Conservation (phyloP, 2,329 filamentous ascomycete species). For the Fusarium nisikadoi region DNA sequence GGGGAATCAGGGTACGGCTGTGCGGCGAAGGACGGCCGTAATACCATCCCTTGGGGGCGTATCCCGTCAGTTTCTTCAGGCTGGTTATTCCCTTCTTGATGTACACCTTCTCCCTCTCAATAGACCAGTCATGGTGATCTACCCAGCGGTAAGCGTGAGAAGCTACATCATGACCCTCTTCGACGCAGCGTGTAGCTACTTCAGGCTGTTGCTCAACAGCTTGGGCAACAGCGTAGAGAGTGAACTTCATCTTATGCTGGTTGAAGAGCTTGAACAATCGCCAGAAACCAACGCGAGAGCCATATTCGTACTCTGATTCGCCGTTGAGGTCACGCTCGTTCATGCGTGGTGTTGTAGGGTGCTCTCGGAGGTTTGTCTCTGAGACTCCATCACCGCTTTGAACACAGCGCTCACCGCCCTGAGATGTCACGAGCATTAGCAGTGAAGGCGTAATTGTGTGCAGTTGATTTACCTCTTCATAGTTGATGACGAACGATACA, state of each 20-base stretch:
- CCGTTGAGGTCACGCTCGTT: constrained; percentile 6
- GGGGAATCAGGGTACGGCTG: neutral
- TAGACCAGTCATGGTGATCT: constrained; percentile 6
- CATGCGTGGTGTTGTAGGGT: neutral
- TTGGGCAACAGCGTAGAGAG: neutral
- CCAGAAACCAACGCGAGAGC: constrained; percentile 10
- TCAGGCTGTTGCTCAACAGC: constrained; percentile 6
- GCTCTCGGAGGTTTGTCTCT: constrained; percentile 1
- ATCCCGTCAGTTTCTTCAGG: neutral
- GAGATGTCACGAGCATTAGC: fast-evolving
- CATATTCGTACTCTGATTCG: constrained; percentile 19
- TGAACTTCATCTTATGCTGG: neutral
- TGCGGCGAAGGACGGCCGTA: neutral
- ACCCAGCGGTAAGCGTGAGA: constrained; percentile 11
- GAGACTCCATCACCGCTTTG: neutral
- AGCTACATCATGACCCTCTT: constrained; percentile 8
- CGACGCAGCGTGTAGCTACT: neutral
- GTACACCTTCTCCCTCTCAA: neutral
- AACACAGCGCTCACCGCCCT: constrained; percentile 6
- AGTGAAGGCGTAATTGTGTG: fast-evolving
- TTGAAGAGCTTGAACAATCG: constrained; percentile 2
- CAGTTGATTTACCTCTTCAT: neutral
- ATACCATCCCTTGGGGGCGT: neutral
- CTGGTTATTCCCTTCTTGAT: neutral
- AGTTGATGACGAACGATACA: constrained; percentile 10